Base-by-base conservation (phyloP, 2,329 filamentous ascomycete species). In the Lachnellula cervina region DNA sequence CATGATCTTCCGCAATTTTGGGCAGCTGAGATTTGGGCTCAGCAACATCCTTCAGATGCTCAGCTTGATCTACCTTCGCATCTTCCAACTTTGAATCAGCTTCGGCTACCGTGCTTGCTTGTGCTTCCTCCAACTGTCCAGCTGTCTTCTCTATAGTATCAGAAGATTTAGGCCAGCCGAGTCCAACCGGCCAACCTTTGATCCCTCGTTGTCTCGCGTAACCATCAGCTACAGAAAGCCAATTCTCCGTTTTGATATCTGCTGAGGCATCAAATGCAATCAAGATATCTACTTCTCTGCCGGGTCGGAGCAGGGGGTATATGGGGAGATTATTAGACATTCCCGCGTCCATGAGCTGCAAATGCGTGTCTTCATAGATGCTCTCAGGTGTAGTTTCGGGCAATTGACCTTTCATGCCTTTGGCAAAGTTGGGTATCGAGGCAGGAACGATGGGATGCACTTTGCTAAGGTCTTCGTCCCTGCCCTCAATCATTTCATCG, bases 301-400 rank as follows among this genome's bases (percentile, higher is more conserved):
- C 93, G 0, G 90, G 90, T 11, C 94, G 85, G 17, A 99, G 83
- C 3, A 97, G 80, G 0, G 94, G 94, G 69, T 99, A 99, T 43
- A 97, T 92, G 1, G 94, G 94, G 8, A 99, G 78, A 68, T 99
- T 99, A 70, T 99, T 97, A 62, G 89, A 95, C 94, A 99, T 99
- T 50, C 94, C 94, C 1, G 94, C 92, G 71, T 99, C 94, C 92
- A 97, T 97, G 16, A 93, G 79, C 61, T 89, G 86, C 17, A 93
- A 78, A 69, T 96, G 87, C 45, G 86, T 78, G 14, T 79, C 80
- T 17, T 82, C 77, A 65, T 89, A 85, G 40, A 96, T 82, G 56
- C 83, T 90, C 34, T 86, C 82, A 0, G 94, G 91, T n/a, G 87
- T 88, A 0, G 89, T 89, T 0, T 81, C 73, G 0, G 90, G 88